These are phyloP conservation scores for Monosporascus sp. DNA, from an alignment of 2,329 filamentous ascomycete species.

Conservation along the genomic window DNA sequence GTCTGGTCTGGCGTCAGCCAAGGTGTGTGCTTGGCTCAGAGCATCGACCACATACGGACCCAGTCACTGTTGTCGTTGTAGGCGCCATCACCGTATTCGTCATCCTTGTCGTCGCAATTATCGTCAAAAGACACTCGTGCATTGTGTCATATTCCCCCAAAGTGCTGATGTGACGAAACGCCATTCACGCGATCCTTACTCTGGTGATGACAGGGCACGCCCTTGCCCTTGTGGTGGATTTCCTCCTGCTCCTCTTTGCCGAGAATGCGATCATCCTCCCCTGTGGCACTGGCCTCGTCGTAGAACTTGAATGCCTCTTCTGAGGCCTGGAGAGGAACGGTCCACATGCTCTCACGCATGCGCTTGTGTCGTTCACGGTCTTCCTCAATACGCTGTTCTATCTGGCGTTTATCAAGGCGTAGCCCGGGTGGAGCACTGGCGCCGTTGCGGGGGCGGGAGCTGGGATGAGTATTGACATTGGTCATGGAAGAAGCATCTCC, in stretches of 20 bases:
- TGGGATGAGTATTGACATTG: conserved; percentile 34
- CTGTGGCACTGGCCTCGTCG: conserved; percentile 82
- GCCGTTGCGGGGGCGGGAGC: conserved; percentile 22
- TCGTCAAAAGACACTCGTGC: background rate
- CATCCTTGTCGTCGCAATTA: background rate
- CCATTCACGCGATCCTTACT: conserved; percentile 8
- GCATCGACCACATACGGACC: no score
- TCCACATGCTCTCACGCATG: conserved; percentile 88
- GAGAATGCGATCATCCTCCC: conserved; percentile 77
- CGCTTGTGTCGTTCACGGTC: conserved; percentile 93
- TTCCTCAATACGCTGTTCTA: conserved; percentile 95
- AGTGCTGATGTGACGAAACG: conserved; percentile 10
- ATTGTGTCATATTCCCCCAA: background rate
- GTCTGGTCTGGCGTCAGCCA: no score
- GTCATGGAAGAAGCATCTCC: conserved; percentile 35
- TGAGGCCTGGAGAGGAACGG: conserved; percentile 59
- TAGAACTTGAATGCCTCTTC: conserved; percentile 77
- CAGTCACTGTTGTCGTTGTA: no score
- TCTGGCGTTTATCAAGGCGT: conserved; percentile 73
- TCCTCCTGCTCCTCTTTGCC: conserved; percentile 66
- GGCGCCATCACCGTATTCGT: no score
- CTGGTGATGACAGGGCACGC: conserved; percentile 10
- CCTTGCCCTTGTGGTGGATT: conserved; percentile 18
- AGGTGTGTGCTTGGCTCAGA: no score
- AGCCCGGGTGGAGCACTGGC: conserved; percentile 20